phyloP scores from a whole-genome alignment of 495 filamentous ascomycete genomes.

The Letharia columbiana region DNA sequence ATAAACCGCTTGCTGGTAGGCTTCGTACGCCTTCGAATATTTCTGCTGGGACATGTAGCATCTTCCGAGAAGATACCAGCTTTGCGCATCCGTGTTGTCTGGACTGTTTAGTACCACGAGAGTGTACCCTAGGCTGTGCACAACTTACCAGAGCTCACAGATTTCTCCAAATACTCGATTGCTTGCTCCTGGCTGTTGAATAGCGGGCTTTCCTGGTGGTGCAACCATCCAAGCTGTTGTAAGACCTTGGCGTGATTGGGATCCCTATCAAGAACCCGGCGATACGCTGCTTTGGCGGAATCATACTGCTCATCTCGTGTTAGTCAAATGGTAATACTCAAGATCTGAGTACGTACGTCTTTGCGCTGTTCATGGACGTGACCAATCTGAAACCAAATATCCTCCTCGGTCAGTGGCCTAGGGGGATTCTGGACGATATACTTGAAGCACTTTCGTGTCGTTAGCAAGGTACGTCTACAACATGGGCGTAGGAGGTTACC shows the following conservation, averaged over 20 bases:
- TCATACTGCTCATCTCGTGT: conserved; percentile 60
- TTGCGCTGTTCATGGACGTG: conserved; percentile 99
- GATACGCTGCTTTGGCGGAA: conserved; percentile 81
- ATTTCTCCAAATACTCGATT: conserved; percentile 96
- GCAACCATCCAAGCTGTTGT: conserved; percentile 95
- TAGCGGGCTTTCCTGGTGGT: conserved; percentile 87
- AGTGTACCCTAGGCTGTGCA: neutral
- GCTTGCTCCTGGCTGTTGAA: conserved; percentile 89
- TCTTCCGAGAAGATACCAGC: conserved; percentile 95
- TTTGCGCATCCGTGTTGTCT: conserved; percentile 94
- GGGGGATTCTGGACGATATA: conserved; percentile 95
- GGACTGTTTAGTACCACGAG: conserved; percentile 19
- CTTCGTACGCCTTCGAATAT: conserved; percentile 97
- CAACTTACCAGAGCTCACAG: conserved; percentile 80
- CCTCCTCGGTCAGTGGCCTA: conserved; percentile 87
- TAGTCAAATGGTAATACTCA: conserved; percentile 15
- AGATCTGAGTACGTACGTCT: conserved; percentile 58
- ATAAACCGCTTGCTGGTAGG: conserved; percentile 98
- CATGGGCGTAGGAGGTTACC: conserved; percentile 42
- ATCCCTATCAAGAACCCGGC: conserved; percentile 86
- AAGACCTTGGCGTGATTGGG: conserved; percentile 96
- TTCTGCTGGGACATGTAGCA: conserved; percentile 99
- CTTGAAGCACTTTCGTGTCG: conserved; percentile 70
- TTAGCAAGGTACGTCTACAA: conserved; percentile 9
- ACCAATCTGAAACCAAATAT: conserved; percentile 99